Conservation (phyloP, 2,329 filamentous ascomycete genomes). For the Cercospora sp. region DNA sequence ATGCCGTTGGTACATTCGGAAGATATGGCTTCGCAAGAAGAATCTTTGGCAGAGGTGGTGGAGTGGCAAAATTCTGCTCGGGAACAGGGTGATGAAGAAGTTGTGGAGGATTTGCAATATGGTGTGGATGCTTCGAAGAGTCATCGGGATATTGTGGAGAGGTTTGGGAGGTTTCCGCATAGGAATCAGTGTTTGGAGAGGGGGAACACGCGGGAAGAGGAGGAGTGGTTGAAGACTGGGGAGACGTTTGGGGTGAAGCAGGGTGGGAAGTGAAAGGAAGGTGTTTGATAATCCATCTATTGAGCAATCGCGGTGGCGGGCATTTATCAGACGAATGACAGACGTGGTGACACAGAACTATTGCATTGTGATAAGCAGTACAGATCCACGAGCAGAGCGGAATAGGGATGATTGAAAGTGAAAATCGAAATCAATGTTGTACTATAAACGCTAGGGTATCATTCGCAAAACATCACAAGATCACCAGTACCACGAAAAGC, state of each 20-base stretch:
- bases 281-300: neutral
- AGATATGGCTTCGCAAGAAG: conserved; percentile 48
- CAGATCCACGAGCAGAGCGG: neutral
- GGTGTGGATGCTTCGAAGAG: conserved; percentile 45
- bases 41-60: conserved; percentile 30
- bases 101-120: conserved; percentile 35
- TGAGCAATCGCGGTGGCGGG: neutral
- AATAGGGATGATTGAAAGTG: neutral
- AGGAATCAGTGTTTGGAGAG: conserved; percentile 56
- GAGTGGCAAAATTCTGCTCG: conserved; percentile 29
- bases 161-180: conserved; percentile 62
- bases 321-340: neutral
- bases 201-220: conserved; percentile 52
- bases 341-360: neutral
- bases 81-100: conserved; percentile 38
- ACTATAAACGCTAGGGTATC: neutral
- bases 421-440: neutral
- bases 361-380: neutral
- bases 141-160: conserved; percentile 54
- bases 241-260: conserved; percentile 45
- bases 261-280: conserved; percentile 2
- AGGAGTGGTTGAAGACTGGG: conserved; percentile 50
- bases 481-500: neutral
- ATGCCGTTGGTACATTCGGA: conserved; percentile 63
- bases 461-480: neutral